Conservation (phyloP, 73 alveolate genomes). For the Durusdinium trenchii region DNA sequence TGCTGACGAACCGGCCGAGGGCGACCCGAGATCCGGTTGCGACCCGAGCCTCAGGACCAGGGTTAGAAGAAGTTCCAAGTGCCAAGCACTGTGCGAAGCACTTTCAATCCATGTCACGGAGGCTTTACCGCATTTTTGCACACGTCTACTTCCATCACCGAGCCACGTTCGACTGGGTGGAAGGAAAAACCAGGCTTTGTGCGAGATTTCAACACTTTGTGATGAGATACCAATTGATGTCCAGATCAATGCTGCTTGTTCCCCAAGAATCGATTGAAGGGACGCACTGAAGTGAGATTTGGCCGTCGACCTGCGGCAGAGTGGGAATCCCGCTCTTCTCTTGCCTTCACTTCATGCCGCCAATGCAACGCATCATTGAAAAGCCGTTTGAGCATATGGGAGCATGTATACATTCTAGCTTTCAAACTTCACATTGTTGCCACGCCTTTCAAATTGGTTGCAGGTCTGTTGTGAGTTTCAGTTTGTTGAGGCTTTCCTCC, state of each 20-base stretch:
- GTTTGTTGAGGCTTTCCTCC: no score
- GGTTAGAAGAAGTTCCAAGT: no score
- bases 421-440: no score
- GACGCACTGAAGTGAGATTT: neutral
- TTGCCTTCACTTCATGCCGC: no score
- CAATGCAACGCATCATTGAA: no score
- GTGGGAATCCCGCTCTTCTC: no score
- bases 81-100: slow-evolving; percentile 92
- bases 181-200: slow-evolving; percentile 98
- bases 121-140: slow-evolving; percentile 98
- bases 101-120: slow-evolving; percentile 98
- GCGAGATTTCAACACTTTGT: slow-evolving; percentile 98
- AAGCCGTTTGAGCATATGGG: no score
- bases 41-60: neutral
- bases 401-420: no score
- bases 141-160: slow-evolving; percentile 97
- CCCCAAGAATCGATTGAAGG: slow-evolving; percentile 96
- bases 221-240: slow-evolving; percentile 98
- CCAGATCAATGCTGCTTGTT: slow-evolving; percentile 97
- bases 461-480: no score
- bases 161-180: slow-evolving; percentile 97
- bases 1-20: slow-evolving; percentile 97
- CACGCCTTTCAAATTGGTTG: no score
- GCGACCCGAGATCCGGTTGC: slow-evolving; percentile 96
- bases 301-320: no score